Base-by-base conservation (phyloP, 2,329 filamentous ascomycete species). In the Colletotrichum scovillei region DNA sequence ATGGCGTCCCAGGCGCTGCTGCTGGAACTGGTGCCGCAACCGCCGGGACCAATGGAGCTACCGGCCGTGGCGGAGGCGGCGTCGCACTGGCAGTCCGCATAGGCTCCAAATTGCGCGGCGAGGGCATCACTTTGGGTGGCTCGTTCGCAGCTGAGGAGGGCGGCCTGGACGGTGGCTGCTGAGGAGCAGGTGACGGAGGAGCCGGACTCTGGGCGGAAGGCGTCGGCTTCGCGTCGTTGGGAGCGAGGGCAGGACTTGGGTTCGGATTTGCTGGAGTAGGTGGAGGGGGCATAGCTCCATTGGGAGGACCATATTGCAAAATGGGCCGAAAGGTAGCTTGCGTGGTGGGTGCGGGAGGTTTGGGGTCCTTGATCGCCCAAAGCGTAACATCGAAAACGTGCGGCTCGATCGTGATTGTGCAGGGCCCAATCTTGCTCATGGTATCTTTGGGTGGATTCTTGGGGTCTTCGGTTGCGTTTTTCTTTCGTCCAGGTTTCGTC, bases 321-420 rank as follows among this genome's bases (percentile, higher is more conserved):
- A 92, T 86, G 3, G 91, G 91, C 56, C 91, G 88, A 72, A 84
- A 82, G 9, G 73, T 73, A 42, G 74, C 74, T 55, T 75, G 69
- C 16, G 75, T 72, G 56, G 63, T 74, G 53, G 76, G 69, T 72
- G 78, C 59, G 79, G 83, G 73, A 8, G 84, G 86, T 75, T 89
- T 90, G 8, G 88, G 86, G 66, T 93, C 92, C 78, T 93, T 93
- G 72, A 95, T 91, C 24, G 89, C 88, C 79, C 88, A 95, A 85
- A 95, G 90, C 59, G 89, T 92, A 19, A 93, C 93, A 76, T 95
- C 93, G 77, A 97, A 90, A 56, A 93, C 89, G 79, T 97, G 93
- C 57, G 94, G 94, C 81, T 95, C 94, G 73, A 95, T 91, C 26
- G 91, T 92, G 74, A 97, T 91, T 42, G 91, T 91, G 74, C 94